These are phyloP conservation scores for Fraxinus nigra DNA, from an alignment of 305 asterid species.

Conservation along the genomic window DNA sequence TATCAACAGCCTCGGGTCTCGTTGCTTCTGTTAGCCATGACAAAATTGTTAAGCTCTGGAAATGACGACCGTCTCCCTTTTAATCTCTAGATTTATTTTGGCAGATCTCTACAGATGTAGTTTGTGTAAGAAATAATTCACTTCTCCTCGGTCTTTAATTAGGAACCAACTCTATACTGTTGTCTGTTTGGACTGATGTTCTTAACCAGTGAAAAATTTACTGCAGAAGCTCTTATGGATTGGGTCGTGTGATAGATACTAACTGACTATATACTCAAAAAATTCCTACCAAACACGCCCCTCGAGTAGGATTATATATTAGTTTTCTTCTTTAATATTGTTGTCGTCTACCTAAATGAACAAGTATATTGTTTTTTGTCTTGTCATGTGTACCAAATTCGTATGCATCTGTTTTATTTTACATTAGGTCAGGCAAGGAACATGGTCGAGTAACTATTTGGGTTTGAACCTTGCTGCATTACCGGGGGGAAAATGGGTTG, in stretches of 20 bases:
- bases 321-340: neutral
- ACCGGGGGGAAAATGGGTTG: too few species aligned
- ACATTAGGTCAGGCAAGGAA: neutral
- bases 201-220: neutral
- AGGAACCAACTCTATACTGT: slow-evolving; percentile 26
- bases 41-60: slow-evolving; percentile 85
- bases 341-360: neutral
- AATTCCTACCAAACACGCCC: neutral
- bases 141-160: neutral
- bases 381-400: neutral
- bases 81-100: neutral
- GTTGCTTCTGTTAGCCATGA: slow-evolving; percentile 98
- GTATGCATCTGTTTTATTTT: neutral
- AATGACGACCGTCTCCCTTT: slow-evolving; percentile 29
- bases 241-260: neutral
- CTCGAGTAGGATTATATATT: neutral
- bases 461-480: too few species aligned
- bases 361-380: neutral
- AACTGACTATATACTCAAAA: neutral
- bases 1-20: slow-evolving; percentile 62
- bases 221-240: neutral
- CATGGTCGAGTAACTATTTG: neutral
- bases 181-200: neutral
- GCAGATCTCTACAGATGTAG: neutral
- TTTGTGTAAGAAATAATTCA: neutral